phyloP scores from a whole-genome alignment of 2,329 filamentous ascomycete genomes.

The Penicillium capsulatum region DNA sequence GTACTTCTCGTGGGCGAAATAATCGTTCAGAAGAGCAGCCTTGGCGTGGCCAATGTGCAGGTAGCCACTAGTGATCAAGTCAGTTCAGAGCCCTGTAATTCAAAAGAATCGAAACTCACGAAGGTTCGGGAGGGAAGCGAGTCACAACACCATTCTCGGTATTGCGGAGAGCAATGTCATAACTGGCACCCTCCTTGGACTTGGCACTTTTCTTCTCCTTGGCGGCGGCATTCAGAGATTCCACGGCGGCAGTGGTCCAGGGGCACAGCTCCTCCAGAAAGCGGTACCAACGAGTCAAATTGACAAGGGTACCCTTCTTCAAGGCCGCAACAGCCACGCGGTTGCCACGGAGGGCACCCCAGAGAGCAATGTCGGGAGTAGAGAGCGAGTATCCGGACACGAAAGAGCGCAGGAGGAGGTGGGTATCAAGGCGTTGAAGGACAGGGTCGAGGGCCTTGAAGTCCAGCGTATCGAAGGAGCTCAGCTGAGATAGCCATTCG shows the following conservation, averaged over 20 bases:
- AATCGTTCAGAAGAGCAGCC: constrained; percentile 88
- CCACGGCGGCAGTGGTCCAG: constrained; percentile 67
- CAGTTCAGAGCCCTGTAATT: neutral
- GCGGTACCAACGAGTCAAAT: constrained; percentile 79
- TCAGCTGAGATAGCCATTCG: constrained; percentile 55
- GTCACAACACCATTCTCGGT: constrained; percentile 86
- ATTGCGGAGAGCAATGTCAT: constrained; percentile 81
- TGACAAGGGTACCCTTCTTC: constrained; percentile 70
- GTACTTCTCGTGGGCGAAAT: constrained; percentile 92
- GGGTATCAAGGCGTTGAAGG: constrained; percentile 74
- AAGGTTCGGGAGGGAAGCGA: constrained; percentile 90
- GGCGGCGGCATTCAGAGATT: constrained; percentile 63
- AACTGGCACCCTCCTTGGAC: constrained; percentile 76
- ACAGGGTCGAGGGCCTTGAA: constrained; percentile 77
- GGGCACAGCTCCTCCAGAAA: constrained; percentile 79
- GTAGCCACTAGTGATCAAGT: constrained; percentile 14
- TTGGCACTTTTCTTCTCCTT: constrained; percentile 65
- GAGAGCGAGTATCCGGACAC: constrained; percentile 75
- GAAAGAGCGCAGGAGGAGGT: constrained; percentile 81
- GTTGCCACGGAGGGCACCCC: constrained; percentile 78
- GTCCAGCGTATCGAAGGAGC: constrained; percentile 57
- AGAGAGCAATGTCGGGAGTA: constrained; percentile 74
- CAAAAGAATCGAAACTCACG: constrained; percentile 50
- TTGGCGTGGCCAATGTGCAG: constrained; percentile 96
- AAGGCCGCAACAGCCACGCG: constrained; percentile 77